Base-by-base conservation (phyloP, 331 rosid species). In the Saraca asoca region DNA sequence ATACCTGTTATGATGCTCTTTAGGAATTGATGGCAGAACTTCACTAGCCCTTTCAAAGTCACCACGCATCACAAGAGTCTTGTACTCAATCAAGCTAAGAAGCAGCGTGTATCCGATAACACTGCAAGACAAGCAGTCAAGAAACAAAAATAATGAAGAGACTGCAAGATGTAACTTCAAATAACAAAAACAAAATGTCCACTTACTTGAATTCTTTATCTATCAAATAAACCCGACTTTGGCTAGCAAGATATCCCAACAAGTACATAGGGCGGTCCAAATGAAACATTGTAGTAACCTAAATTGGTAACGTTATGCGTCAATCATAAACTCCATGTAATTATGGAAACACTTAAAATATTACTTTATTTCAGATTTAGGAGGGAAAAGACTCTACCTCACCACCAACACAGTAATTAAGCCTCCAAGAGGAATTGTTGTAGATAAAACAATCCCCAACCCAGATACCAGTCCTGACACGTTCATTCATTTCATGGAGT, bases 401-500 rank as follows among this genome's bases (percentile, higher is more conserved):
- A 16, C 97, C 99, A 77, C 99, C 99, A 78, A 95, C 96, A 76
- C 96, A 95, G 70, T 95, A 95, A 74, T 95, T 95, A 50, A 95
- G 97, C 79, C 97, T 88, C 99, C 97, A 88, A 49, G 99, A 91
- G 53, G 97, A 85, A 74, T 91, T 95, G 86, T 75, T 95, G 75
- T 95, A 95, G 79, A 95, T 95, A 85, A 95, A 95, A 73, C 99
- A 95, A 87, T 95, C 99, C 75, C 99, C 99, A 80, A 95, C 99
- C 99, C 99, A 95, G 68, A 91, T 16, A 69, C 99, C 99, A 48
- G 99, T 95, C 78, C 99, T 83, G 71, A 88, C 93, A 56, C 99
- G 97, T 74, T 95, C 99, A 72, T 77, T 88, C 75, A 59, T 85
- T 87, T 95, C 99, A 81, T 95, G 93, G 51, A 95, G 96, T 79